These are phyloP conservation scores for Trametopsis cervina DNA, from an alignment of 768 basidiomycete species.

Conservation along the genomic window DNA sequence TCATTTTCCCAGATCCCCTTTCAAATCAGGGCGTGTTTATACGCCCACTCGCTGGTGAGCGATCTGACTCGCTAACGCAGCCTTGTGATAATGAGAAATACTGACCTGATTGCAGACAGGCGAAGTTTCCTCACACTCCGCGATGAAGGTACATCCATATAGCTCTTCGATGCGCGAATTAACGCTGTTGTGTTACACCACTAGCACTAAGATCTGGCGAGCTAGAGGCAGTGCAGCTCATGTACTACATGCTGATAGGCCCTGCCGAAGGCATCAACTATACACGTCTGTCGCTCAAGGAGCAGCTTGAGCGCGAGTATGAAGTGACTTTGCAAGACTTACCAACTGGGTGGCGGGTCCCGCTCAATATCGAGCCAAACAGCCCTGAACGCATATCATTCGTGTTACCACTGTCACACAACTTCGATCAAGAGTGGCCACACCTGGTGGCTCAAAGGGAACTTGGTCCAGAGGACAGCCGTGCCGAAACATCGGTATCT, in stretches of 20 bases:
- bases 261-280: neutral
- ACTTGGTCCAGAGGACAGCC: no score
- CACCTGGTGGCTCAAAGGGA: no score
- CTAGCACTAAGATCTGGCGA: neutral
- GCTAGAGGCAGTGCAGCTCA: neutral
- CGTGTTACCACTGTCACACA: no score
- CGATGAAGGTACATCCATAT: neutral
- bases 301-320: neutral
- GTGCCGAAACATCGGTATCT: no score
- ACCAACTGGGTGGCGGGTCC: no score
- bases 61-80: no score
- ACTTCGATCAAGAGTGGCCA: no score
- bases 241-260: neutral
- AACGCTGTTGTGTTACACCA: no score
- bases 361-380: no score
- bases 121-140: neutral
- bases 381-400: no score
- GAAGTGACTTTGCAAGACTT: neutral
- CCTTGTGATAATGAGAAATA: no score
- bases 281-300: neutral
- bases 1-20: neutral
- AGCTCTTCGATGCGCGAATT: no score
- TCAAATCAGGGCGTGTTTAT: neutral
- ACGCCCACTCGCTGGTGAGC: neutral
- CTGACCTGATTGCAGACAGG: neutral